A percentile compares a stretch with the other conserved stretches of the same genome.
These are phyloP conservation scores for Trichosanthes cucumerina DNA, from an alignment of 306 rosid genomes.

Conservation along the genomic window DNA sequence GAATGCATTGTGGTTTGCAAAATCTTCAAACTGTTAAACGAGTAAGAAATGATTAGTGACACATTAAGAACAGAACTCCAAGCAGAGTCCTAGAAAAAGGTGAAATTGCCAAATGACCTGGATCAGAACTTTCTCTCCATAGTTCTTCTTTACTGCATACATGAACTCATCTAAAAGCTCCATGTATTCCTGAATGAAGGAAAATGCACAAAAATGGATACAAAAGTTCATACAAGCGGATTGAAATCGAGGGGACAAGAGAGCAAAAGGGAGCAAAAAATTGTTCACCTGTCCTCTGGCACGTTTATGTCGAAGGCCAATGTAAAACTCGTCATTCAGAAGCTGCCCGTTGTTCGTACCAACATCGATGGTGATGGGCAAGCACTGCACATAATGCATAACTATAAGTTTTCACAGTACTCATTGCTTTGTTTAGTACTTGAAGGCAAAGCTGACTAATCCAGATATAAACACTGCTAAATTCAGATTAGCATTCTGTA, in stretches of 20 bases:
- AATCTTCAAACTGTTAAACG: conserved; percentile 73
- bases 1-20: conserved; percentile 91
- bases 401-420: neutral
- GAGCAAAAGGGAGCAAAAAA: neutral
- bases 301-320: conserved; percentile 69
- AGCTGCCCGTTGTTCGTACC: conserved; percentile 90
- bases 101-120: conserved; percentile 54
- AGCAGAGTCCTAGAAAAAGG: neutral
- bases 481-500: neutral
- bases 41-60: conserved; percentile 12
- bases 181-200: conserved; percentile 60
- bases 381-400: conserved; percentile 40
- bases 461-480: neutral
- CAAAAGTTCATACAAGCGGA: neutral
- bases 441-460: neutral
- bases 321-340: conserved; percentile 85
- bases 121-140: conserved; percentile 82
- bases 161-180: conserved; percentile 96
- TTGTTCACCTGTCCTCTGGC: conserved; percentile 77
- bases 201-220: neutral
- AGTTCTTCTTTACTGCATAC: conserved; percentile 81
- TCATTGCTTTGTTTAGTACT: neutral
- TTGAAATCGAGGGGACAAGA: neutral
- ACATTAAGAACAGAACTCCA: neutral
- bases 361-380: conserved; percentile 91